Base-by-base conservation (phyloP, 306 rosid genomes). In the Crotalaria pallida region DNA sequence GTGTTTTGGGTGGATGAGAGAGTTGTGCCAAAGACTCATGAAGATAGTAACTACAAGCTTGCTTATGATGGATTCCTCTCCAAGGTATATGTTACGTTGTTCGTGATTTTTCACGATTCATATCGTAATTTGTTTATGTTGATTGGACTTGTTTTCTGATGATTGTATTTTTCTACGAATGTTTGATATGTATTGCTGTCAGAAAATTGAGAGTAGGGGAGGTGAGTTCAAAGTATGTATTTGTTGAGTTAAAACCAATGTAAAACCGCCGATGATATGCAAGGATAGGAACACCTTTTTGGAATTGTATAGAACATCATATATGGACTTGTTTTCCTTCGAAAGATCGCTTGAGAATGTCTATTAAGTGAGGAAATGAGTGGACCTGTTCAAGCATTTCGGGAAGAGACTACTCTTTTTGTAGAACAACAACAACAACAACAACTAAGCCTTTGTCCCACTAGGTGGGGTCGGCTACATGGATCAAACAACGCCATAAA, bases 1-100 rank as follows among this genome's bases (percentile, higher is more conserved):
- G 87, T 91, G 58, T 91, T 94, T 66, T 94, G 96, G 97, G 82
- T 87, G 59, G 99, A 94, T 66, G 97, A 94, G 82, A 87, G 97
- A 80, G 97, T 94, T 17, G 97, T 91, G 69, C 96, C 96, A 1
- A 94, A 86, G 82, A 87, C 88, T 83, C 91, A 94, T n/a, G 85
- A 59, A 41, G 99, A 94, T 62, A 94, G 99, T 78, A 94, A 91
- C 78, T 94, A 88, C 74, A 94, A 94, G 74, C 99, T 94, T 73
- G 99, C 96, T 73, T 65, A 70, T 65, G 97, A 91, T 83, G 97
- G 96, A 2, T 67, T 94, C 63, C 88, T 94, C 70, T 91, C 85
- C 65, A 89, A 94, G 99, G 97, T 94, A 55, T 94, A 55, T 59
- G 10, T 6, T 63, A 13, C 48, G 50, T 8, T 53, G 27, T 47